These are phyloP conservation scores for Coleophoma crateriformis DNA, from an alignment of 2,329 filamentous ascomycete genomes.

Conservation along the genomic window DNA sequence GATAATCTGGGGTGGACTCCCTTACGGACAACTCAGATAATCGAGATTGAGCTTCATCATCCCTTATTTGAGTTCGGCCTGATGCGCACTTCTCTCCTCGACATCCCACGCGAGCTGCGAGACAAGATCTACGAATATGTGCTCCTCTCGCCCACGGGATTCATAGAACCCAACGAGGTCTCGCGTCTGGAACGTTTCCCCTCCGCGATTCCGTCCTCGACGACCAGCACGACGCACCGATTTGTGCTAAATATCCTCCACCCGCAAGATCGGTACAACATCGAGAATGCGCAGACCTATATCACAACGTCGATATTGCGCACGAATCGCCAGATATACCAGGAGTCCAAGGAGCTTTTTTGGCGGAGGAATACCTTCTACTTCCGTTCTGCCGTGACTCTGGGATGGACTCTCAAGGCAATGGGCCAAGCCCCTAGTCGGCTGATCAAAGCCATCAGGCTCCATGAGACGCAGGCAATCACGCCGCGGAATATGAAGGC, in stretches of 20 bases:
- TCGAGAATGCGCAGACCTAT: not conserved
- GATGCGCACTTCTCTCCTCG: conserved; percentile 9
- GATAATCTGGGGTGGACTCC: too few species aligned
- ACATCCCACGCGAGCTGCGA: conserved; percentile 11
- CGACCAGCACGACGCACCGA: not conserved
- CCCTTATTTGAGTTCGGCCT: conserved; percentile 1
- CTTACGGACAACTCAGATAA: too few species aligned
- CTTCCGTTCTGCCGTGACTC: not conserved
- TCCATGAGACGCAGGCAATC: not conserved
- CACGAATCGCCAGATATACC: conserved; percentile 15
- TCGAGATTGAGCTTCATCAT: too few species aligned
- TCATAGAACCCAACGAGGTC: not conserved
- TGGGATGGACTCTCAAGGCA: conserved; percentile 3
- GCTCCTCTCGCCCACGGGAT: conserved; percentile 1
- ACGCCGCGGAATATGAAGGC: not conserved
- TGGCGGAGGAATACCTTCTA: conserved; percentile 13
- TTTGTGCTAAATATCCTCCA: not conserved
- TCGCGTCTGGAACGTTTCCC: not conserved
- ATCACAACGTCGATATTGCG: conserved; percentile 12
- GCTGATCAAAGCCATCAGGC: not conserved
- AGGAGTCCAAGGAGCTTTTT: conserved; percentile 12
- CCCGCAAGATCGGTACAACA: not conserved
- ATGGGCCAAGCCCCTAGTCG: conserved; percentile 7
- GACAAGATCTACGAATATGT: conserved; percentile 9
- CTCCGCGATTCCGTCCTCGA: not conserved